phyloP scores from a whole-genome alignment of 2,329 filamentous ascomycete species.

The Penicillium capsulatum region DNA sequence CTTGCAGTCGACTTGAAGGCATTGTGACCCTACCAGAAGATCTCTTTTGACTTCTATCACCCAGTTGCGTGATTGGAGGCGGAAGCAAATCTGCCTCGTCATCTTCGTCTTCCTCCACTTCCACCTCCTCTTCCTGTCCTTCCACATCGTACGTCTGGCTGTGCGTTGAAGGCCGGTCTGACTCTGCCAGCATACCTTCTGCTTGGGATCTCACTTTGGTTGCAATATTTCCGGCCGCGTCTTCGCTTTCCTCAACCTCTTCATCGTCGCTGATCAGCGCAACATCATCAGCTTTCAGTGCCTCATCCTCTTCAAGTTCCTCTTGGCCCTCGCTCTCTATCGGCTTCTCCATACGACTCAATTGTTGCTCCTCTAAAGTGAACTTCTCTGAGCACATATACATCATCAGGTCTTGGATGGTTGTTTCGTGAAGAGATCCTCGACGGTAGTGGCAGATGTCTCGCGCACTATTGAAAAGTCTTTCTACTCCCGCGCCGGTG shows the following conservation, averaged over 20 bases:
- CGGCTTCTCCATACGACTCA: too few relatives aligned
- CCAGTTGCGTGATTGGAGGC: constrained; percentile 1
- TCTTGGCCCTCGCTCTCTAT: constrained; percentile 4
- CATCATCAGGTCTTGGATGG: constrained; percentile 7
- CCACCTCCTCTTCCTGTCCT: too few relatives aligned
- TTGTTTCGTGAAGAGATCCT: neutral
- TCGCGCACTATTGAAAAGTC: too few relatives aligned
- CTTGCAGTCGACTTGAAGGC: constrained; percentile 4
- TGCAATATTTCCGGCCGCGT: too few relatives aligned
- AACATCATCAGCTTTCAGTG: too few relatives aligned
- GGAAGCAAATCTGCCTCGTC: constrained; percentile 2
- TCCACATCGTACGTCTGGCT: too few relatives aligned
- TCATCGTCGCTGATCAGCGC: constrained; percentile 2
- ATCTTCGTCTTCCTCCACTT: neutral
- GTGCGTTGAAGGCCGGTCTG: too few relatives aligned
- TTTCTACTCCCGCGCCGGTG: too few relatives aligned
- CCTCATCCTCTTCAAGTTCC: too few relatives aligned
- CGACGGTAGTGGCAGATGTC: constrained; percentile 9
- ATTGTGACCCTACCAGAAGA: constrained; percentile 5
- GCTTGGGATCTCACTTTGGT: too few relatives aligned
- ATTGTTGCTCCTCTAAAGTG: constrained; percentile 5
- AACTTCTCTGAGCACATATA: constrained; percentile 7
- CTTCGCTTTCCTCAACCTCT: too few relatives aligned
- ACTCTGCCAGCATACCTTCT: too few relatives aligned
- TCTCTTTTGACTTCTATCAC: constrained; percentile 4